phyloP scores from a whole-genome alignment of 2,329 filamentous ascomycete genomes.

The Lachnellula cervina region DNA sequence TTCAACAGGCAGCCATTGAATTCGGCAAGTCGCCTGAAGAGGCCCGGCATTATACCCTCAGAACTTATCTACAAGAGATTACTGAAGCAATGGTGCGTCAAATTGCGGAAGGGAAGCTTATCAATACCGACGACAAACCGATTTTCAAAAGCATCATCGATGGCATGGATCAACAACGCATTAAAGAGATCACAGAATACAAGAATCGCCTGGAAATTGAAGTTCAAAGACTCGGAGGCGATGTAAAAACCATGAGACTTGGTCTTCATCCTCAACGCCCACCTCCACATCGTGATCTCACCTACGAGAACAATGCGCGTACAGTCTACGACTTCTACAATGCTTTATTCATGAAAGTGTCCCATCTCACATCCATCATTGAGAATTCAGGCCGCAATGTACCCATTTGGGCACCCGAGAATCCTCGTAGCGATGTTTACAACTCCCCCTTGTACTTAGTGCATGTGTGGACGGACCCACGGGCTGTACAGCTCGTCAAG shows the following conservation, averaged over 20 bases:
- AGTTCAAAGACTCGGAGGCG: slow-evolving; percentile 4
- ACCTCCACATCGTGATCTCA: neutral
- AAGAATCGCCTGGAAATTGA: slow-evolving; percentile 7
- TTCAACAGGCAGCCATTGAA: slow-evolving; percentile 3
- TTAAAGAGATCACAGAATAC: neutral
- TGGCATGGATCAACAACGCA: neutral
- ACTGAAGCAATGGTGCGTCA: slow-evolving; percentile 5
- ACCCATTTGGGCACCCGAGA: neutral
- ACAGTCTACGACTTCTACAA: neutral
- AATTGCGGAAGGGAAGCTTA: slow-evolving; percentile 1
- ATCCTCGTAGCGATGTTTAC: neutral
- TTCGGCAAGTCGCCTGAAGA: slow-evolving; percentile 5
- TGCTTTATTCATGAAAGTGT: neutral
- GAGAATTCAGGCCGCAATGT: neutral
- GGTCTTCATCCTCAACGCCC: neutral
- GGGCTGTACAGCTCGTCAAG: neutral
- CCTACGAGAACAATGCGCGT: neutral
- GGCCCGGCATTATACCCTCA: slow-evolving; percentile 5
- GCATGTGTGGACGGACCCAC: neutral
- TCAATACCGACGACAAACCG: neutral
- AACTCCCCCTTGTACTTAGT: neutral
- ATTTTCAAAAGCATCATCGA: neutral
- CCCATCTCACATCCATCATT: neutral
- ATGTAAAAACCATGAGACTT: slow-evolving; percentile 5
- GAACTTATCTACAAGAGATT: slow-evolving; percentile 4